Evolutionary conservation across 768 basidiomycete species (phyloP).

Genomic region (Panaeolus papilionaceus): DNA sequence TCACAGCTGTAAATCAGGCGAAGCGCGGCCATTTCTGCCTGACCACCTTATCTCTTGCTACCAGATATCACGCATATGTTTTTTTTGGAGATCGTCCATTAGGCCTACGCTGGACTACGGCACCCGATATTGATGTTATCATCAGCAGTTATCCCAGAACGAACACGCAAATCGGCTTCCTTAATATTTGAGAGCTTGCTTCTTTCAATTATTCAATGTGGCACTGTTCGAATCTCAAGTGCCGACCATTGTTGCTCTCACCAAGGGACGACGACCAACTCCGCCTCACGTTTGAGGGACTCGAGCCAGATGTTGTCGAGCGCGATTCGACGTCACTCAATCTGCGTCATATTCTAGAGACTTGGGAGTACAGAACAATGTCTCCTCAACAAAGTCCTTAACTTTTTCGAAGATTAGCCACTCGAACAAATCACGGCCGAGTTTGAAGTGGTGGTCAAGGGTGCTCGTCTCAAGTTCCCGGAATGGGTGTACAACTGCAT

Average conservation of each 20-base stretch:
- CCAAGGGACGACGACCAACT: slow-evolving; percentile 19
- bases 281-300: slow-evolving; percentile 23
- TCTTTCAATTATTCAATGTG: slow-evolving; percentile 3
- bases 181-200: not conserved
- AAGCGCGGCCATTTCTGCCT: not conserved
- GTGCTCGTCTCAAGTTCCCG: slow-evolving; percentile 31
- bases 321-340: slow-evolving; percentile 25
- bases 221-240: too few relatives aligned
- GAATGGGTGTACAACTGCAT: slow-evolving; percentile 36
- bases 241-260: too few relatives aligned
- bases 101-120: not conserved
- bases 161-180: not conserved
- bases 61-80: not conserved
- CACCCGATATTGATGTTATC: not conserved
- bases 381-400: slow-evolving; percentile 24
- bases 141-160: not conserved
- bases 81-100: not conserved
- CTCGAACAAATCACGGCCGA: slow-evolving; percentile 19
- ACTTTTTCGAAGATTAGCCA: slow-evolving; percentile 22
- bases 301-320: slow-evolving; percentile 23
- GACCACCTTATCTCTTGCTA: not conserved
- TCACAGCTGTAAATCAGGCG: not conserved
- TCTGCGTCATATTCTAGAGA: slow-evolving; percentile 27
- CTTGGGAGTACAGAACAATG: slow-evolving; percentile 19
- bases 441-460: slow-evolving; percentile 28